A percentile compares a stretch with the other conserved stretches of the same genome.
Evolutionary conservation across 768 basidiomycete species (phyloP).

Genomic region (Leccinum fibrillosum): DNA sequence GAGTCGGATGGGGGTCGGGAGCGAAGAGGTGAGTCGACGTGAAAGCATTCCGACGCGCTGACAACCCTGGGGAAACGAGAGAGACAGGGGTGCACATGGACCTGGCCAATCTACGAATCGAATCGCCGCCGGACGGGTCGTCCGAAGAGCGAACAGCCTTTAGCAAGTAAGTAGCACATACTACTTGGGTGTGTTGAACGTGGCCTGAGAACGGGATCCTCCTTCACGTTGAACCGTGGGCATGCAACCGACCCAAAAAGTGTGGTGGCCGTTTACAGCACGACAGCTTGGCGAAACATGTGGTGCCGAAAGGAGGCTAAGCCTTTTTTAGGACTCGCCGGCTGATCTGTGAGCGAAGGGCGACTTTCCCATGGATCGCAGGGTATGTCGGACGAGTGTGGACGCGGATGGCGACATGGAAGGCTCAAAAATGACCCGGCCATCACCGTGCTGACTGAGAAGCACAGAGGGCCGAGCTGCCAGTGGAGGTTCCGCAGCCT

Average conservation of each 20-base stretch:
- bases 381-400: not conserved
- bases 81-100: not conserved
- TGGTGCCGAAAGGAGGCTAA: not conserved
- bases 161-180: not conserved
- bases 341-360: not conserved
- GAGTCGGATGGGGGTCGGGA: not conserved
- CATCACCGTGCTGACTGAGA: not conserved
- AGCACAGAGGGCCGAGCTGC: not conserved
- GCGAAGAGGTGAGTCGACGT: not conserved
- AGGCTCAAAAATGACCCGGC: not conserved
- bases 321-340: not conserved
- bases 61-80: not conserved
- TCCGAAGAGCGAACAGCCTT: not conserved
- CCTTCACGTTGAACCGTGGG: not conserved
- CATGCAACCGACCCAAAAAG: not conserved
- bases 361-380: not conserved
- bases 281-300: not conserved
- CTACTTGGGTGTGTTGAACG: not conserved
- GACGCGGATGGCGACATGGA: not conserved
- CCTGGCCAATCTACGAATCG: not conserved
- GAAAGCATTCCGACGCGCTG: not conserved
- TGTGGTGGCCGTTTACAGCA: not conserved
- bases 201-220: not conserved
- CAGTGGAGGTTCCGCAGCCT: not conserved
- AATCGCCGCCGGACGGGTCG: not conserved